Conservation (phyloP, 2,329 filamentous ascomycete genomes). For the Aspergillus bombycis region DNA sequence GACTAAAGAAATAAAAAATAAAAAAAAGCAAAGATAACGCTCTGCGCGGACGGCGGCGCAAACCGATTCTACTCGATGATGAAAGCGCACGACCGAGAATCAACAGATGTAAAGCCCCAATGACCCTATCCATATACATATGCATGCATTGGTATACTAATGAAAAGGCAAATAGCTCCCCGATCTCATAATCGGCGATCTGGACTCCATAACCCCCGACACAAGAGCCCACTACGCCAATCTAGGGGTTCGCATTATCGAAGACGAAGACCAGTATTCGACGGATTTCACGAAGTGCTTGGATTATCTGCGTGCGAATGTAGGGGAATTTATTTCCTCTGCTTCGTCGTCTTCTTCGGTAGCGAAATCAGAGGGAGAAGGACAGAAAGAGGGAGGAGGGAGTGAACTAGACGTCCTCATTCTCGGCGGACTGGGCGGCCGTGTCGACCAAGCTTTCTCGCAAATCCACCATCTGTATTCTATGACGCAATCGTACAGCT, state of each 20-base stretch:
- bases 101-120: conserved; percentile 38
- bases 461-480: conserved; percentile 81
- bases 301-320: conserved; percentile 56
- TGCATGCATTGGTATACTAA: no score
- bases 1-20: conserved; percentile 1
- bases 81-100: conserved; percentile 32
- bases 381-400: conserved; percentile 8
- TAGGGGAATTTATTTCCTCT: conserved; percentile 26
- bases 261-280: conserved; percentile 78
- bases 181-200: conserved; percentile 80
- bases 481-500: conserved; percentile 38
- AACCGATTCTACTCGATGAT: conserved; percentile 69
- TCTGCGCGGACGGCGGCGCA: conserved; percentile 91
- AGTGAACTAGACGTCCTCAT: conserved; percentile 67
- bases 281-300: conserved; percentile 91
- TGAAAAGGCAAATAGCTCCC: conserved; percentile 53
- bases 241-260: conserved; percentile 63
- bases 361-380: conserved; percentile 8
- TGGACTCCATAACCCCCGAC: conserved; percentile 75
- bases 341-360: conserved; percentile 7
- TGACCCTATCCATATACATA: no score
- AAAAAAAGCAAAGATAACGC: conserved; percentile 63
- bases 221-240: conserved; percentile 69
- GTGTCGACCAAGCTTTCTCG: conserved; percentile 89
- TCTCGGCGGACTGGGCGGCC: conserved; percentile 82